Evolutionary conservation across 371 early-diverging fungal species (phyloP).

Genomic region (Saksenaea oblongispora): DNA sequence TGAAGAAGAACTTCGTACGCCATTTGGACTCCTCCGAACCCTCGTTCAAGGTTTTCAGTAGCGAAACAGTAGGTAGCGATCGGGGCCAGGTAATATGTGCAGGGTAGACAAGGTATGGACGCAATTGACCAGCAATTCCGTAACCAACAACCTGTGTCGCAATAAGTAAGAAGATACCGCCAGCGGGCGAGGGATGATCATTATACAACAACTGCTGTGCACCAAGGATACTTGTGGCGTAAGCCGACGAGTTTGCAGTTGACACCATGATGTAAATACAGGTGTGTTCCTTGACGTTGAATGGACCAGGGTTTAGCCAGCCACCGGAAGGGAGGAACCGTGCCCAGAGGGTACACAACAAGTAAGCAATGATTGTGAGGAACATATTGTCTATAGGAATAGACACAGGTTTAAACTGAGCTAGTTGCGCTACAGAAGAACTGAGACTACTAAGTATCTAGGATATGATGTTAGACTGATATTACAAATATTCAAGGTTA

Average conservation of each 20-base stretch:
- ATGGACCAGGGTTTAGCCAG: conserved; percentile 39
- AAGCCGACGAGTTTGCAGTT: conserved; percentile 40
- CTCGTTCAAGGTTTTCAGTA: conserved; percentile 72
- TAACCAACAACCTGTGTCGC: conserved; percentile 75
- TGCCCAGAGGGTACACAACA: conserved; percentile 34
- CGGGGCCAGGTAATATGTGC: conserved; percentile 85
- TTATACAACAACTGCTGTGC: conserved; percentile 57
- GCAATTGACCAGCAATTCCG: conserved; percentile 77
- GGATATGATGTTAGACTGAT: neutral
- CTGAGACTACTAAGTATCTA: conserved; percentile 10
- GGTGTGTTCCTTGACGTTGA: conserved; percentile 37
- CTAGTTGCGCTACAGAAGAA: conserved; percentile 41
- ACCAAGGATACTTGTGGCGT: conserved; percentile 53
- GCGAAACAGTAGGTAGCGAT: conserved; percentile 67
- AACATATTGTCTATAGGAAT: conserved; percentile 38
- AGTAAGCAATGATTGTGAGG: conserved; percentile 43
- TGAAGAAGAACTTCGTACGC: conserved; percentile 57
- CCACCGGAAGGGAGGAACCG: conserved; percentile 23
- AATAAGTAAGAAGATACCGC: conserved; percentile 48
- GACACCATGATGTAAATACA: conserved; percentile 42
- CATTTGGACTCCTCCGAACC: conserved; percentile 61
- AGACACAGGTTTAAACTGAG: conserved; percentile 44
- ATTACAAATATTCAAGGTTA: neutral
- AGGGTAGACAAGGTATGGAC: conserved; percentile 77
- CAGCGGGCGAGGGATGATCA: conserved; percentile 39